A percentile compares a stretch with the other conserved stretches of the same genome.
Evolutionary conservation across 179 eudicot species (phyloP).

Genomic region (Vitellaria paradoxa): DNA sequence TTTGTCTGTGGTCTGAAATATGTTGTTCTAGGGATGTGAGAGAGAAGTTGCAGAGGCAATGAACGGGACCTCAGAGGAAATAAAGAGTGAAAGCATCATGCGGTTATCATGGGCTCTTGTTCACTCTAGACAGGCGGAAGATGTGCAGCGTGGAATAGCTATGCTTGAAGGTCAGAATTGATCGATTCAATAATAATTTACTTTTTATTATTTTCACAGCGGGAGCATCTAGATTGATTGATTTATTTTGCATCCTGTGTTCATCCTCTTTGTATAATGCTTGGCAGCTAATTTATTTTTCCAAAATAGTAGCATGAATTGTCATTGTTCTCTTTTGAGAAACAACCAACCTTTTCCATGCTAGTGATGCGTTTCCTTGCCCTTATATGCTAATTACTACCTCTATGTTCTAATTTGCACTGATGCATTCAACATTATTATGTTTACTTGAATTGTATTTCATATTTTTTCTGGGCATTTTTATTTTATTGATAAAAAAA

Average conservation of each 20-base stretch:
- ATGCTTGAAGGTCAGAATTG: slow-evolving; percentile 67
- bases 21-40: slow-evolving; percentile 50
- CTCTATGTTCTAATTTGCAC: neutral
- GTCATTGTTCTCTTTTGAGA: neutral
- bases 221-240: neutral
- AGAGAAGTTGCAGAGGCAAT: slow-evolving; percentile 59
- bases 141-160: slow-evolving; percentile 77
- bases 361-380: neutral
- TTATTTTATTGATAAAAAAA: neutral
- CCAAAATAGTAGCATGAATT: too few species aligned
- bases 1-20: neutral
- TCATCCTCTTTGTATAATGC: neutral
- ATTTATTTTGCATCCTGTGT: too few species aligned
- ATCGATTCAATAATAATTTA: neutral
- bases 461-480: neutral
- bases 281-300: too few species aligned
- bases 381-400: neutral
- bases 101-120: slow-evolving; percentile 73
- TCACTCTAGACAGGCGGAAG: slow-evolving; percentile 64
- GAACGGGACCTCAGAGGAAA: slow-evolving; percentile 45
- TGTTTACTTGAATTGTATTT: neutral
- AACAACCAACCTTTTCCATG: neutral
- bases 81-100: slow-evolving; percentile 53
- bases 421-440: neutral
- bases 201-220: neutral